Evolutionary conservation across 1,284 basidiomycete genomes (phyloP), one percentile per base, ranked within the genome.

Genomic region (Leucoagaricus sp.): DNA sequence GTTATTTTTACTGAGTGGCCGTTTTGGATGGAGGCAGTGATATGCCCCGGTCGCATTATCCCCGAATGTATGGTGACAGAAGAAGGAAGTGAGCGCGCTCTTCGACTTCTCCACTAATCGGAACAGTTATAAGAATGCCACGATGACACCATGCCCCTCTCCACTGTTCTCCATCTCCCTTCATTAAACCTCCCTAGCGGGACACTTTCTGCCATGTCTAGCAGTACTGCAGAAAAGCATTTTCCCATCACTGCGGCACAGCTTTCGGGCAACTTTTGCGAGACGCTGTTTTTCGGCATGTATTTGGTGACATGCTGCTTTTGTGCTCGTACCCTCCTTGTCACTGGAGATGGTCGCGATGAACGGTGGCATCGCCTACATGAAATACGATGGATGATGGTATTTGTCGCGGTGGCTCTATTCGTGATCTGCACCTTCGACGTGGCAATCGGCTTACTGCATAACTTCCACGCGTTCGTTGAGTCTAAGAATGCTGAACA

Each of bases 371-470:
- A 38, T 19, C 48, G 49, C 6, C 28, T 28, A 13, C 15, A 38
- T 15, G 55, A 57, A 29, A 57, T 57, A 31, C 48, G 49, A 2
- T 57, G 55, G 55, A 46, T 57, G 44, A 51, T 57, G 55, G 33
- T 8, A 7, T 1, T 31, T 13, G 26, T 57, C 19, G 55, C 55
- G 10, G 1, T 57, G n/a, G 13, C 26, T 5, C 36, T 57, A 19
- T 57, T 57, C 33, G 33, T 21, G 6, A 57, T 57, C 15, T 46
- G 44, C 17, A 57, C 49, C 5, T 57, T 51, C 21, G 55, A 57
- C 34, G 48, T 50, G n/a, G 55, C 42, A 12, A 36, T 57, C n/a
- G 55, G 55, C 15, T 31, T 57, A 13, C 15, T 57, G 17, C 55
- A 57, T 23, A 57, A 57, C 28, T 57, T 57, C 25, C 17, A 47